These are phyloP conservation scores for Pythium folliculosum DNA, from an alignment of 352 stramenopile species.

Conservation along the genomic window DNA sequence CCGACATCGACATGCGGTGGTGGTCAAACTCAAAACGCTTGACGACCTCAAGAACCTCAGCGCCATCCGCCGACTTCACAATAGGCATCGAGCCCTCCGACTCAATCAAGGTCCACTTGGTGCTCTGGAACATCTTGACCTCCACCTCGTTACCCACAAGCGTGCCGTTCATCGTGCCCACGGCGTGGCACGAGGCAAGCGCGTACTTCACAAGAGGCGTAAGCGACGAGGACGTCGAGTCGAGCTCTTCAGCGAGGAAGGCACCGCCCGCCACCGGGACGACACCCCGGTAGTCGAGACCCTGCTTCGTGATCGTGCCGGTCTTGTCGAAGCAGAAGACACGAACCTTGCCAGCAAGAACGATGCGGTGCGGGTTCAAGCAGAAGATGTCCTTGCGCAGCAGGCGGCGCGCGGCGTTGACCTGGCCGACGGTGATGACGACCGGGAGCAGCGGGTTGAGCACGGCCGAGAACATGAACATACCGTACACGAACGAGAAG, in stretches of 20 bases:
- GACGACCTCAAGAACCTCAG: slow-evolving; percentile 65
- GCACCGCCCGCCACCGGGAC: slow-evolving; percentile 19
- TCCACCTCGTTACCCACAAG: slow-evolving; percentile 90
- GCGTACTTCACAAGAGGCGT: slow-evolving; percentile 38
- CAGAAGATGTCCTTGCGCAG: slow-evolving; percentile 49
- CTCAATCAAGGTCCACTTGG: slow-evolving; percentile 66
- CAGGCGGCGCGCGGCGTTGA: slow-evolving; percentile 52
- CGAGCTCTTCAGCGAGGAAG: slow-evolving; percentile 17
- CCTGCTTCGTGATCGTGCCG: slow-evolving; percentile 70
- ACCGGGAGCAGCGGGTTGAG: slow-evolving; percentile 63
- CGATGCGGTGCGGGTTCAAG: slow-evolving; percentile 52
- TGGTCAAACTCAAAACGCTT: slow-evolving; percentile 94
- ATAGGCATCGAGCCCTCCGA: slow-evolving; percentile 9
- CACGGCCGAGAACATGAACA: slow-evolving; percentile 42
- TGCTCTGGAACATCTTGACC: slow-evolving; percentile 84
- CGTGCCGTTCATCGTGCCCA: slow-evolving; percentile 63
- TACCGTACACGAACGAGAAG: slow-evolving; percentile 36
- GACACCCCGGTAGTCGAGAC: slow-evolving; percentile 52
- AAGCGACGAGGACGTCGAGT: slow-evolving; percentile 19
- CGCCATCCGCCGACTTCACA: slow-evolving; percentile 46
- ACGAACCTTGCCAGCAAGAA: slow-evolving; percentile 63
- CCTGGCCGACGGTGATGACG: slow-evolving; percentile 58
- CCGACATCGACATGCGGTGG: slow-evolving; percentile 89
- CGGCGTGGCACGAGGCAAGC: slow-evolving; percentile 83
- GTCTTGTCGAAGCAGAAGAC: slow-evolving; percentile 79